These are phyloP conservation scores for Chlorociboria aeruginascens DNA, from an alignment of 495 filamentous ascomycete genomes.

Conservation along the genomic window DNA sequence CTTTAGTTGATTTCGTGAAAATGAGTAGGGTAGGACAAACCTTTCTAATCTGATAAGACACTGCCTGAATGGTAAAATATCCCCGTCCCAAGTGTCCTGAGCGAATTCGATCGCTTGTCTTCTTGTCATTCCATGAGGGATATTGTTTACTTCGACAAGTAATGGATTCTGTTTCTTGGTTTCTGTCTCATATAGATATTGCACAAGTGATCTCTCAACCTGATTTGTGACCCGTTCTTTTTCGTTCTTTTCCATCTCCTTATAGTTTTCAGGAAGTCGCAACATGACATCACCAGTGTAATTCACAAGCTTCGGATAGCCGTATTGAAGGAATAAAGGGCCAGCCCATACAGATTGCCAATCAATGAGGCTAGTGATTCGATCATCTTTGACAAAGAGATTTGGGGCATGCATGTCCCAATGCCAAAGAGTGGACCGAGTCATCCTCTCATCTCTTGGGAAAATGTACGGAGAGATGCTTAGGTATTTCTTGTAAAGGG, in stretches of 20 bases:
- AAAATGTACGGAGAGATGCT: no score
- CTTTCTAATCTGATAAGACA: slow-evolving; percentile 14
- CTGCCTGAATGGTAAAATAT: slow-evolving; percentile 25
- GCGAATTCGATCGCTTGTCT: slow-evolving; percentile 20
- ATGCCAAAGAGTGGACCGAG: no score
- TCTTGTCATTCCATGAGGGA: slow-evolving; percentile 21
- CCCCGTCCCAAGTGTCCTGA: slow-evolving; percentile 26
- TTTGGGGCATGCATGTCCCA: no score
- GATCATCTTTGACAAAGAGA: no score
- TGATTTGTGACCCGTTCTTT: neutral
- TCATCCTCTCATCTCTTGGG: neutral
- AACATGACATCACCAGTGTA: slow-evolving; percentile 4
- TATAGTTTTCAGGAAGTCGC: slow-evolving; percentile 1
- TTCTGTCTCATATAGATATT: neutral
- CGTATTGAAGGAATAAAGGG: no score
- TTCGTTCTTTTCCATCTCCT: slow-evolving; percentile 1
- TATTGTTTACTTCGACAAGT: slow-evolving; percentile 13
- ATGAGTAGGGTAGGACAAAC: slow-evolving; percentile 7
- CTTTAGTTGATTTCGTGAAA: slow-evolving; percentile 1
- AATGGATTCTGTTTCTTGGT: neutral
- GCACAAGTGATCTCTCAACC: neutral
- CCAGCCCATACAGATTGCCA: no score
- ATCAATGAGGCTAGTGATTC: no score
- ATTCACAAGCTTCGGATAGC: neutral
- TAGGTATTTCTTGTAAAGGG: no score